Evolutionary conservation across 345 rosid species (phyloP).

Genomic region (Limnanthes douglasii): DNA sequence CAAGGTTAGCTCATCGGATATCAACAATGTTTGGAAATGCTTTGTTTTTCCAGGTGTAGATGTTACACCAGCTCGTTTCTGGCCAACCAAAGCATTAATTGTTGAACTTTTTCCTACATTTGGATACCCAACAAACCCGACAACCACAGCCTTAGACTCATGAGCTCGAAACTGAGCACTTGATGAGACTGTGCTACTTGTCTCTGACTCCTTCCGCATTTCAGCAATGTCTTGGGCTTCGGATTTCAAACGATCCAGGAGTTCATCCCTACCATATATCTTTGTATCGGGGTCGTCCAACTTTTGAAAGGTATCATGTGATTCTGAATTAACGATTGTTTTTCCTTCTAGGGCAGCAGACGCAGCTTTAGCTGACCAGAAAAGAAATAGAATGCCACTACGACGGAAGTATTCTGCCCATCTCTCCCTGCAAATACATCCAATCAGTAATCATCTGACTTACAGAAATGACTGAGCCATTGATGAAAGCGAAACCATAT

Average conservation of each 20-base stretch:
- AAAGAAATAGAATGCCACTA: slow-evolving; percentile 43
- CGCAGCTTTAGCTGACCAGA: slow-evolving; percentile 98
- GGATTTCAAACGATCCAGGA: slow-evolving; percentile 46
- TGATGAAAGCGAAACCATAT: background rate
- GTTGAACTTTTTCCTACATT: slow-evolving; percentile 95
- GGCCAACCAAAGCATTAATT: slow-evolving; percentile 87
- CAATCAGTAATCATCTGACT: slow-evolving; percentile 6
- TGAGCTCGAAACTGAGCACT: slow-evolving; percentile 7
- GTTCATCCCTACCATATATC: slow-evolving; percentile 70
- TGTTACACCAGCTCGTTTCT: slow-evolving; percentile 86
- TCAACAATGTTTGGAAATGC: slow-evolving; percentile 82
- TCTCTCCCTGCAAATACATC: slow-evolving; percentile 35
- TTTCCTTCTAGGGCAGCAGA: slow-evolving; percentile 65
- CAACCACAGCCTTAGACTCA: slow-evolving; percentile 31
- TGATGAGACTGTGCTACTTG: slow-evolving; percentile 13
- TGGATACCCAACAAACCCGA: slow-evolving; percentile 91
- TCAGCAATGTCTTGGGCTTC: slow-evolving; percentile 69
- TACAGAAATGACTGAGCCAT: slow-evolving; percentile 1
- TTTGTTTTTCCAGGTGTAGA: slow-evolving; percentile 94
- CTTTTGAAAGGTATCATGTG: slow-evolving; percentile 13
- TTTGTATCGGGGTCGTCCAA: slow-evolving; percentile 38
- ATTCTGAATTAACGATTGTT: slow-evolving; percentile 16
- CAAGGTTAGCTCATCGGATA: slow-evolving; percentile 64
- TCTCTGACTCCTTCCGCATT: slow-evolving; percentile 29
- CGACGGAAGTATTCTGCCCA: slow-evolving; percentile 65